Base-by-base conservation (phyloP, 306 rosid genomes). In the Heteromeles arbutifolia region DNA sequence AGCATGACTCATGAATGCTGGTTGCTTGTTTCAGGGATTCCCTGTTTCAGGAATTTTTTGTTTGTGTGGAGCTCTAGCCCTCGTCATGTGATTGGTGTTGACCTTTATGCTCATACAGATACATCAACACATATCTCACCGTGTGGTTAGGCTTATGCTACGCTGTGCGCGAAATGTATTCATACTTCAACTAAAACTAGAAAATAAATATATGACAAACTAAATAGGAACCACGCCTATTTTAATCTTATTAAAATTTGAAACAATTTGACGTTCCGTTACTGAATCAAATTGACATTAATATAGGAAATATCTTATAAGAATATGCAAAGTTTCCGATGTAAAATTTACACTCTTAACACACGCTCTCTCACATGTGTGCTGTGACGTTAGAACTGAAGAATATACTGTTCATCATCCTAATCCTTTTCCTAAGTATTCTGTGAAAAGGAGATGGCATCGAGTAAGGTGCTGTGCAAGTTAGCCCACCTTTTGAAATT, bases 11-110 rank as follows among this genome's bases (percentile, higher is more conserved):
- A 69, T 1, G 56, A 43, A 69, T 18, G 11, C 31, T 8, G 56
- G 34, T 69, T 45, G 58, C 73, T 18, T 66, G 22, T 66, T 65
- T 75, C 39, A 66, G 53, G 57, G 79, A 37, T 64, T 75, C 79
- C 66, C 66, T 65, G 29, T 66, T 75, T 57, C 73, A 65, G 15
- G 65, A 26, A 32, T n/a, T 65, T 22, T 75, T 52, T n/a, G 26
- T 75, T 29, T 74, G 70, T 19, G 6, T 45, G 18, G 32, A 10
- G 25, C 24, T 4, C 17, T 25, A n/a, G 52, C 54, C 54, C 54
- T 17, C 18, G 12, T 24, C 39, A 11, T 17, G 50, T 65, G 37
- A 24, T 50, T 28, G 8, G 52, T 29, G n/a, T 15, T 65, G 17
- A 52, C 63, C 34, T 68, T 41, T 17, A 25, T 59, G 9, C 28